Conservation (phyloP, 306 rosid genomes). For the Vigna radiata region DNA sequence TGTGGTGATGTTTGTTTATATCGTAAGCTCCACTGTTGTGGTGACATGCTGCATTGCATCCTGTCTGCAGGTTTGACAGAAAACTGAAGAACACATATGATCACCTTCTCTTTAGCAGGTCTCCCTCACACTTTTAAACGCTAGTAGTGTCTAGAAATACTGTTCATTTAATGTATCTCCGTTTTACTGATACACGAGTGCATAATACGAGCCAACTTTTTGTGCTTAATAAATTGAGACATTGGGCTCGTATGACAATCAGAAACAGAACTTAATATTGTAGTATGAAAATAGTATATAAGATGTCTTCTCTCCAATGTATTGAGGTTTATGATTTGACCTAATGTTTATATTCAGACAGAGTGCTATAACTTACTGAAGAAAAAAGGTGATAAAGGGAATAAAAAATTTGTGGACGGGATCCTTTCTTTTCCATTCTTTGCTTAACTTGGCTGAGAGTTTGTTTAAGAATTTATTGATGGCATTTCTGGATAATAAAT, state of each 20-base stretch:
- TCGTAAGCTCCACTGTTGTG: constrained; percentile 30
- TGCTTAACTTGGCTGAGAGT: constrained; percentile 21
- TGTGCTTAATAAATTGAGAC: constrained; percentile 23
- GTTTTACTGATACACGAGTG: constrained; percentile 27
- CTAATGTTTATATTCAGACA: constrained; percentile 12
- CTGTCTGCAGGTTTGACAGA: constrained; percentile 86
- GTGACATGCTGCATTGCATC: constrained; percentile 31
- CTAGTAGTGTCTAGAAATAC: constrained; percentile 22
- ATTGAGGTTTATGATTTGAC: background rate
- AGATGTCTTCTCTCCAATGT: background rate
- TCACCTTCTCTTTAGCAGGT: constrained; percentile 99
- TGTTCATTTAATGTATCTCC: constrained; percentile 25
- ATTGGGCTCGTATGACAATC: constrained; percentile 21
- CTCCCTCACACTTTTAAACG: constrained; percentile 44
- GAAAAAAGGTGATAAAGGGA: background rate
- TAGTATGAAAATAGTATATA: background rate
- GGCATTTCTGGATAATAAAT: constrained; percentile 34
- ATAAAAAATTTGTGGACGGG: background rate
- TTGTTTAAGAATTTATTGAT: constrained; percentile 13
- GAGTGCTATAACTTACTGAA: constrained; percentile 2
- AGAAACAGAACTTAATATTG: constrained; percentile 5
- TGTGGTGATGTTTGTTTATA: constrained; percentile 31
- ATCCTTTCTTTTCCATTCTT: constrained; percentile 3
- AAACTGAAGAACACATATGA: constrained; percentile 95
- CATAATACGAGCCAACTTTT: background rate